phyloP scores from a whole-genome alignment of 164 flowering plant species.

The Cinnamomum chago region DNA sequence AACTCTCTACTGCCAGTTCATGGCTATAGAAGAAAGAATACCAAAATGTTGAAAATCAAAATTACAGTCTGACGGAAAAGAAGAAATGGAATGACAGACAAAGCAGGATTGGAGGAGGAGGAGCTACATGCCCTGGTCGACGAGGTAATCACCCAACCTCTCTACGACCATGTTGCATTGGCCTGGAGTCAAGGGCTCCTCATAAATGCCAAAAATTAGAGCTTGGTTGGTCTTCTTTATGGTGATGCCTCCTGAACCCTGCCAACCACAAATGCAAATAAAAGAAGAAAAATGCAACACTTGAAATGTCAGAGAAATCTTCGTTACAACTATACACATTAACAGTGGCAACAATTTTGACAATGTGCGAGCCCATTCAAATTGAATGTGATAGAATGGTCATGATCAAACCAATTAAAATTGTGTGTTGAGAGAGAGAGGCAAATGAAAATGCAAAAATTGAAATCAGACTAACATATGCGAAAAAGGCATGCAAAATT shows the following conservation, averaged over 20 bases:
- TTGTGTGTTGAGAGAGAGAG: no score
- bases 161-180: conserved; percentile 26
- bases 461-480: no score
- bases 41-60: background rate
- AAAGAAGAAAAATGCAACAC: background rate
- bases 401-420: no score
- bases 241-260: conserved; percentile 11
- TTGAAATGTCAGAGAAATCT: background rate
- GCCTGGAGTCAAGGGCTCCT: conserved; percentile 23
- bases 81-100: background rate
- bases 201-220: conserved; percentile 12
- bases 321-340: no score
- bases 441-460: no score
- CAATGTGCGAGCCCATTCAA: no score
- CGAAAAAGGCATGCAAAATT: no score
- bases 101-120: background rate
- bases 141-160: conserved; percentile 18
- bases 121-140: conserved; percentile 20
- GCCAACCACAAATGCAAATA: background rate
- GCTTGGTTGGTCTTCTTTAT: conserved; percentile 11
- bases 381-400: no score
- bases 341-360: no score
- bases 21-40: background rate
- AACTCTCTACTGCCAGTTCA: background rate
- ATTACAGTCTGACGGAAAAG: background rate